Conservation (phyloP, 1,284 basidiomycete species). For the Amylostereum areolatum region DNA sequence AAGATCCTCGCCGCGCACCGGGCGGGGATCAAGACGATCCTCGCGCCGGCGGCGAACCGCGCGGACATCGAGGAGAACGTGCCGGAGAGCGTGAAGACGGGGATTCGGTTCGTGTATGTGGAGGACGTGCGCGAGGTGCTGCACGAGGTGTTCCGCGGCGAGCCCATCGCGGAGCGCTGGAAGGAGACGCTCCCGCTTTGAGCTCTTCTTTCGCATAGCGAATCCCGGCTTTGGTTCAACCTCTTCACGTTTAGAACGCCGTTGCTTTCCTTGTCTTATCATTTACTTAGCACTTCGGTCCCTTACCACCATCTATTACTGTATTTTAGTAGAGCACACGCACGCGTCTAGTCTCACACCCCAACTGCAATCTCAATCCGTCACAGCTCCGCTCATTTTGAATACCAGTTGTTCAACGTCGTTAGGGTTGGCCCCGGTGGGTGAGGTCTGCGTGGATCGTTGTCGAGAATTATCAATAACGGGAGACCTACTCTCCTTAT, state of each 20-base stretch:
- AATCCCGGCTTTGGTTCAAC: too few relatives aligned
- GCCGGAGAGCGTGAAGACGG: conserved; percentile 88
- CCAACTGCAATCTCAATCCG: conserved; percentile 5
- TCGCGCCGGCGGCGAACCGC: conserved; percentile 83
- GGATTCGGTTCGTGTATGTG: conserved; percentile 90
- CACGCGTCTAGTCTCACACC: conserved; percentile 3
- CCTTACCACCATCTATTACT: conserved; percentile 8
- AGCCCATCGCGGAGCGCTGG: conserved; percentile 58
- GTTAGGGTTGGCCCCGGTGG: too few relatives aligned
- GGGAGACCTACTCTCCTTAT: too few relatives aligned
- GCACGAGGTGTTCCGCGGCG: conserved; percentile 75
- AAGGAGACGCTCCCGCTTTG: conserved; percentile 41
- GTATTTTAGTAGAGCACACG: conserved; percentile 6
- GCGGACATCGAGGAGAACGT: conserved; percentile 96
- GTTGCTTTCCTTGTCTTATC: not conserved
- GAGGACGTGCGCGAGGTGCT: conserved; percentile 87
- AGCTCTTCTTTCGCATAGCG: too few relatives aligned
- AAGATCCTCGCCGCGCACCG: conserved; percentile 94
- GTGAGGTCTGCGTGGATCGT: too few relatives aligned
- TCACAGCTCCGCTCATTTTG: too few relatives aligned
- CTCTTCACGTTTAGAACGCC: not conserved
- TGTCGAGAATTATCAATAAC: too few relatives aligned
- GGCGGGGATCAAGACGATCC: conserved; percentile 87
- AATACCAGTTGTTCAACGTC: too few relatives aligned
- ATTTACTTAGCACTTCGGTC: conserved; percentile 2